Base-by-base conservation (phyloP, 2,329 filamentous ascomycete genomes). In the Cercospora canescens region DNA sequence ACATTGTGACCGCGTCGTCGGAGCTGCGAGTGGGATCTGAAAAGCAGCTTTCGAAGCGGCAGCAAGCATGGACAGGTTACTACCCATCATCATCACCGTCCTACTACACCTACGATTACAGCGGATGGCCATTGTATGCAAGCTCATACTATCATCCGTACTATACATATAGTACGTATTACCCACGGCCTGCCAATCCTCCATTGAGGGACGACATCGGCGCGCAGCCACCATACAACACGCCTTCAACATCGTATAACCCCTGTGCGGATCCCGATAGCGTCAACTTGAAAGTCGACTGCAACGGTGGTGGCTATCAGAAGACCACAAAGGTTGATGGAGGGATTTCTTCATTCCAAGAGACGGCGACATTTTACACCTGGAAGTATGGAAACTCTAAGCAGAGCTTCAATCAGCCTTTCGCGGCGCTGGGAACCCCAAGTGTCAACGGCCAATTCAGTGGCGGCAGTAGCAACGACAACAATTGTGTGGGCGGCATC, bases 211-310 rank as follows among this genome's bases (percentile, higher is more conserved):
- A 45, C 5, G 41, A 45, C 41, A 1, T 45, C 9, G 41, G 41
- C 18, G n/a, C 41, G 18, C 34, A 57, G 8, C 57, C 57, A 12
- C 57, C 35, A 32, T 60, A 32, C 5, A 16, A 8, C 7, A 6
- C 57, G 18, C 57, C 57, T 18, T 16, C n/a, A 12, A 26, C 57
- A 21, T 26, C 35, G 16, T 60, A 45, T 37, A 60, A 60, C 30
- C 35, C 57, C 12, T 60, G 57, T 32, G 39, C 57, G 35, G 39
- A 60, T 16, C 57, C 57, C 21, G n/a, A 60, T 24, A 60, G 57
- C 35, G 28, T 60, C 35, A 60, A 32, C 24, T 30, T 14, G 35
- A 60, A 18, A 30, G 57, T 60, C 1, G 57, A 60, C 4, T 60
- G 57, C 18, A 60, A 60, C 7, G 57, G 57, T 30, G 57, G 57